Percentiles rank a stretch among this genome's conserved stretches.
phyloP scores from a whole-genome alignment of 164 flowering plant genomes.

The Annona cherimola region DNA sequence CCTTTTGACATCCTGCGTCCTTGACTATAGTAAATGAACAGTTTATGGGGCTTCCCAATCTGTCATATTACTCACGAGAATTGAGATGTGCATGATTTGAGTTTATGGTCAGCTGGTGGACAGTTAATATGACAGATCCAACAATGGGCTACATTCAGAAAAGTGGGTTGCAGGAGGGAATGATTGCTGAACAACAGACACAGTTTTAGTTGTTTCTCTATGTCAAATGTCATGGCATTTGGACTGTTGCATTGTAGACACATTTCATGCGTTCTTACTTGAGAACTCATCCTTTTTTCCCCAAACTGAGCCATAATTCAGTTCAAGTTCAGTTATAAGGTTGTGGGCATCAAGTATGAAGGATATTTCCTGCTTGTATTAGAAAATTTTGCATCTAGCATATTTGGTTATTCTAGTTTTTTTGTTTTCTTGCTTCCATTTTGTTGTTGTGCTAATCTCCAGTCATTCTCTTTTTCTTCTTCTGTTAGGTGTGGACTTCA shows the following conservation, averaged over 20 bases:
- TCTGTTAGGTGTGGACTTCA: slow-evolving; percentile 78
- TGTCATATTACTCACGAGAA: no score
- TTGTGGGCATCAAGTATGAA: not conserved
- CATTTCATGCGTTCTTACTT: not conserved
- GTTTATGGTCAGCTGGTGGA: no score
- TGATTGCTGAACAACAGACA: no score
- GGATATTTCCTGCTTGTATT: not conserved
- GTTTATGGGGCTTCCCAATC: not conserved
- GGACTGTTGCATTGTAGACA: not conserved
- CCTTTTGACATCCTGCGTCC: not conserved
- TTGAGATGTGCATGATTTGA: no score
- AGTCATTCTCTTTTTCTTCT: not conserved
- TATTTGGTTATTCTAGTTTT: not conserved
- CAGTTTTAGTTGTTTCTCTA: no score
- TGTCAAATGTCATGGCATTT: not conserved
- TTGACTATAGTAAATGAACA: not conserved
- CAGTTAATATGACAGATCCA: no score
- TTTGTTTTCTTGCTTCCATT: not conserved
- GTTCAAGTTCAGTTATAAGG: not conserved
- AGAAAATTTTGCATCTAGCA: not conserved
- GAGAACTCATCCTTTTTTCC: not conserved
- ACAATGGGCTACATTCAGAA: no score
- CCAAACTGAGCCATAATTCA: not conserved
- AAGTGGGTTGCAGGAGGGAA: no score
- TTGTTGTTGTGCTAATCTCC: slow-evolving; percentile 3